Conservation (phyloP, 1,284 basidiomycete genomes). For the Earliella scabrosa region DNA sequence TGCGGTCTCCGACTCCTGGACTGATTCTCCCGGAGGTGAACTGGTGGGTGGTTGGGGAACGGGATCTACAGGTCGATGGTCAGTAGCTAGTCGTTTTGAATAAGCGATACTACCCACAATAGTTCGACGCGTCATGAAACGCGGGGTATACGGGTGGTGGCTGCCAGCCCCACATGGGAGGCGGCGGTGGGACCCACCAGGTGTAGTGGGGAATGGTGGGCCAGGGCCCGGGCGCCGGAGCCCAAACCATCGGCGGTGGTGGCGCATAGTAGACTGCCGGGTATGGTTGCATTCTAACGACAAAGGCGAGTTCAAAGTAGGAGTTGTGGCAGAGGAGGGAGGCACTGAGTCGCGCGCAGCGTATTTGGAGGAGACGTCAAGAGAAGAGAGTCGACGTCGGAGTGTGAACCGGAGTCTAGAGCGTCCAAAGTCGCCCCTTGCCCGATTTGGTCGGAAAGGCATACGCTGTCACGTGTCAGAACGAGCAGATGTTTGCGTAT, state of each 20-base stretch:
- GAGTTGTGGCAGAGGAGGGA: neutral
- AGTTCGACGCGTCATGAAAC: neutral
- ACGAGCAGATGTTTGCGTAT: neutral
- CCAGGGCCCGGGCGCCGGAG: too few relatives aligned
- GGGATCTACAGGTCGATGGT: neutral
- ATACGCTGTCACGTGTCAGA: neutral
- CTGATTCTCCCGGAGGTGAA: too few relatives aligned
- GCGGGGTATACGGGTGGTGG: neutral
- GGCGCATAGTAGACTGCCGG: neutral
- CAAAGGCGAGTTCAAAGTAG: too few relatives aligned
- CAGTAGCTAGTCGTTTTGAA: neutral
- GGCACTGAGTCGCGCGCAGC: neutral
- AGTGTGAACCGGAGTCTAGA: neutral
- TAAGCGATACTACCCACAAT: neutral
- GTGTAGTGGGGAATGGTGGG: neutral
- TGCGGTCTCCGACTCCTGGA: too few relatives aligned
- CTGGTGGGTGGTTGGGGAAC: neutral
- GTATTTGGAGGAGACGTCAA: too few relatives aligned
- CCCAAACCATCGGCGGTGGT: neutral
- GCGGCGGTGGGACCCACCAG: neutral
- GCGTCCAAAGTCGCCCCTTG: too few relatives aligned
- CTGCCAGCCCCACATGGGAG: too few relatives aligned
- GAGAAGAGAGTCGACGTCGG: neutral
- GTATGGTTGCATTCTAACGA: too few relatives aligned
- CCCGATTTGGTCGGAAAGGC: too few relatives aligned